Percentiles rank a stretch among this genome's conserved stretches.
These are phyloP conservation scores for Codiaeum variegatum DNA, from an alignment of 441 rosid species.

Conservation along the genomic window DNA sequence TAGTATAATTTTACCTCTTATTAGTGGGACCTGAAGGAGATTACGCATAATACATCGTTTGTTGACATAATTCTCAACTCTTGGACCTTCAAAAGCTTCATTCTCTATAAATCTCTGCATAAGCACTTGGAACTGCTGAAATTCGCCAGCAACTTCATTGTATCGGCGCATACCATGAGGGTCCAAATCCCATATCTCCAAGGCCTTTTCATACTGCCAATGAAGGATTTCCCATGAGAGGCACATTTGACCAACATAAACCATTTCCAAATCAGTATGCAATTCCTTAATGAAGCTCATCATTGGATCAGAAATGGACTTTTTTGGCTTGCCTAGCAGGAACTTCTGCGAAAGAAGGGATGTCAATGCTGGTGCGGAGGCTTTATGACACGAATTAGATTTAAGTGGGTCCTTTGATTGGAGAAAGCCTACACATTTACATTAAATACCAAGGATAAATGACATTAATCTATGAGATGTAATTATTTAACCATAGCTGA, in stretches of 20 bases:
- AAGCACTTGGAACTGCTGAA: conserved; percentile 85
- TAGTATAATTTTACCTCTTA: conserved; percentile 54
- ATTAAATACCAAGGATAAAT: conserved; percentile 15
- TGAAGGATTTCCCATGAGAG: conserved; percentile 95
- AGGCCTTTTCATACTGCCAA: conserved; percentile 81
- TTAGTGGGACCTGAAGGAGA: conserved; percentile 86
- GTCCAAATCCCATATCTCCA: conserved; percentile 71
- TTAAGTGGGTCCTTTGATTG: conserved; percentile 57
- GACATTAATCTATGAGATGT: neutral
- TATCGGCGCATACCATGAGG: conserved; percentile 41
- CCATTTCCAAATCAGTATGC: conserved; percentile 62
- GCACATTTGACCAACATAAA: conserved; percentile 93
- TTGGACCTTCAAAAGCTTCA: conserved; percentile 76
- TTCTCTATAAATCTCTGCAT: conserved; percentile 84
- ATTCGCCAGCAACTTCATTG: conserved; percentile 81
- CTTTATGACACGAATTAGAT: conserved; percentile 36
- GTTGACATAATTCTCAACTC: conserved; percentile 66
- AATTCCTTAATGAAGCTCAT: conserved; percentile 52
- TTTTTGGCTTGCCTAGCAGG: conserved; percentile 43
- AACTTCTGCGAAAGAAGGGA: conserved; percentile 48
- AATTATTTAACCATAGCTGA: conserved; percentile 17
- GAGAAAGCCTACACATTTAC: conserved; percentile 53
- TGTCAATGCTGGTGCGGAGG: conserved; percentile 33
- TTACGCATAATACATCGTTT: conserved; percentile 66
- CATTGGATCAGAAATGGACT: conserved; percentile 46